Conservation (phyloP, 768 basidiomycete genomes). For the Hortiboletus flavorubellus region DNA sequence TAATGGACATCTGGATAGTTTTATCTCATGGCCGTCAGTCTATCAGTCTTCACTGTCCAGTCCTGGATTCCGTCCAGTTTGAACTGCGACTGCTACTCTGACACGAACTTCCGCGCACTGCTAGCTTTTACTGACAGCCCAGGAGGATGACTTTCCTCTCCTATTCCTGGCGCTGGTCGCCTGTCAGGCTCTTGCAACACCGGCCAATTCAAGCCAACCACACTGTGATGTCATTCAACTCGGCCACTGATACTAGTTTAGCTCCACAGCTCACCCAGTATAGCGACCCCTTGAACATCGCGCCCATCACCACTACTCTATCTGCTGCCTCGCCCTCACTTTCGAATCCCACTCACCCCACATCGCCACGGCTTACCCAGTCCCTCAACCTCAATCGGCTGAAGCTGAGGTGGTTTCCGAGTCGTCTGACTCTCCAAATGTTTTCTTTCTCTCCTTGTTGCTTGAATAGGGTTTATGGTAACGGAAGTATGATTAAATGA, state of each 20-base stretch:
- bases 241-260: background rate
- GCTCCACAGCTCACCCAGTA: background rate
- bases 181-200: slow-evolving; percentile 5
- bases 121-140: background rate
- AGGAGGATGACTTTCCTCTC: slow-evolving; percentile 7
- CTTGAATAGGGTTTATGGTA: no score
- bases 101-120: background rate
- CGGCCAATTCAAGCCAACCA: slow-evolving; percentile 5
- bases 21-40: background rate
- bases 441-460: no score
- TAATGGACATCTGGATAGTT: background rate
- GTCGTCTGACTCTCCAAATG: no score
- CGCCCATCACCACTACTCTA: background rate
- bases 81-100: slow-evolving; percentile 1
- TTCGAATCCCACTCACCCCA: background rate
- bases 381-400: no score
- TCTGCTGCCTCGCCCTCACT: background rate
- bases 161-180: slow-evolving; percentile 18
- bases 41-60: background rate
- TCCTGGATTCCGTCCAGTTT: background rate
- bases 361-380: background rate
- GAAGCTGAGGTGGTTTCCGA: no score
- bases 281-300: background rate
- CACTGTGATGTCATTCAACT: no score
- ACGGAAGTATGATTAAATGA: no score